phyloP scores from a whole-genome alignment of 805 yeast genomes.

The Nakazawaea sp. region DNA sequence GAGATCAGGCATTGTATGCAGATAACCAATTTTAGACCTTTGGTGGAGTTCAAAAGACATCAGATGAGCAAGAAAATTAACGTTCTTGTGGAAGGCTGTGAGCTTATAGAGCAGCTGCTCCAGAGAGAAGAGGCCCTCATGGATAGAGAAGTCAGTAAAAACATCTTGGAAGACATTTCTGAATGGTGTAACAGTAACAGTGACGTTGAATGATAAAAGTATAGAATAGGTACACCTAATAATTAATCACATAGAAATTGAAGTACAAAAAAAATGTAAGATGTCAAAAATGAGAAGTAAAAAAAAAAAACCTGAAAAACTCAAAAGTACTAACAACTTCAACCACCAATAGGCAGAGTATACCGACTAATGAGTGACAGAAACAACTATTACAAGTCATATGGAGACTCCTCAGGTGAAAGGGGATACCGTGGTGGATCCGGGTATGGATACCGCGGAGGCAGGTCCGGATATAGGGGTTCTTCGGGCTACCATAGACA shows the following conservation, averaged over 20 bases:
- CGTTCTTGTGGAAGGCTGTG: constrained; percentile 76
- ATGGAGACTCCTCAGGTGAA: background rate
- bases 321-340: too few species aligned
- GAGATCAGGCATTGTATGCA: constrained; percentile 63
- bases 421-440: constrained; percentile 2
- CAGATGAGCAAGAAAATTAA: constrained; percentile 37
- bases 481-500: constrained; percentile 1
- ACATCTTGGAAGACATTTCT: constrained; percentile 55
- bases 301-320: background rate
- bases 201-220: constrained; percentile 27
- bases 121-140: constrained; percentile 52
- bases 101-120: constrained; percentile 51
- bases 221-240: background rate
- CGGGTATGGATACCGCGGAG: constrained; percentile 5
- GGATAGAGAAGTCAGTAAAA: constrained; percentile 48
- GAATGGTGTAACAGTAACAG: constrained; percentile 52
- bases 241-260: too few species aligned
- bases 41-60: constrained; percentile 60
- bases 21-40: constrained; percentile 52
- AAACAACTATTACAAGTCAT: too few species aligned
- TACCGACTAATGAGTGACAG: background rate
- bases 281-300: background rate
- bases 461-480: background rate
- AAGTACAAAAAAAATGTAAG: background rate
- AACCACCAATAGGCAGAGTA: background rate